A percentile compares a stretch with the other conserved stretches of the same genome.
Evolutionary conservation across 2,329 filamentous ascomycete genomes (phyloP).

Genomic region (Colletotrichum liaoningense): DNA sequence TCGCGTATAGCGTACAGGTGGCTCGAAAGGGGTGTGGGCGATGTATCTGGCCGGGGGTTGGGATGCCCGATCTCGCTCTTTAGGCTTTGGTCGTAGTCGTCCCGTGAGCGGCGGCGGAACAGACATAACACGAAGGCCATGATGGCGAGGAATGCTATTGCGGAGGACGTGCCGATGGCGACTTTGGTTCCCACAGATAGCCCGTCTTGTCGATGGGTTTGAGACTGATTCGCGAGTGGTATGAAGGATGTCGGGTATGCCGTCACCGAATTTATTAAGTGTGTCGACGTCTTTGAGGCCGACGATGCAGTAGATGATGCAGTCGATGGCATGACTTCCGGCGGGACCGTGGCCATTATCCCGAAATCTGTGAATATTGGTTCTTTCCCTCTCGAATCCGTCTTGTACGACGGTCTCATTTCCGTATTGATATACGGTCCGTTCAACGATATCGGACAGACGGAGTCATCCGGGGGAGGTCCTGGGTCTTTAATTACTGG

Average conservation of each 20-base stretch:
- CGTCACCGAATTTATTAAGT: neutral
- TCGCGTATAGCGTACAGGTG: slow-evolving; percentile 45
- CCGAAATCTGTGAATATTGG: neutral
- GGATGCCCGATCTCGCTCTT: slow-evolving; percentile 37
- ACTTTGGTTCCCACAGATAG: slow-evolving; percentile 55
- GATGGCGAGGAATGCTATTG: slow-evolving; percentile 52
- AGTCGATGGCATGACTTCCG: neutral
- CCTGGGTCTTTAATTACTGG: slow-evolving; percentile 48
- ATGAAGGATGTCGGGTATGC: neutral
- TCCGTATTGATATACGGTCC: slow-evolving; percentile 1
- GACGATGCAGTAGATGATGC: neutral
- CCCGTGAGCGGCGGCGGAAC: slow-evolving; percentile 45
- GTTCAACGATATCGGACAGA: slow-evolving; percentile 38
- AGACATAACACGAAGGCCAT: slow-evolving; percentile 51
- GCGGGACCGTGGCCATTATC: neutral
- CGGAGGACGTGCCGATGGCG: slow-evolving; percentile 56
- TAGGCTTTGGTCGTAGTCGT: slow-evolving; percentile 33
- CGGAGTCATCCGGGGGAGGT: slow-evolving; percentile 44
- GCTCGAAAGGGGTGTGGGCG: slow-evolving; percentile 56
- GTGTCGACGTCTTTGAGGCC: neutral
- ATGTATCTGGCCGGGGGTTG: slow-evolving; percentile 43
- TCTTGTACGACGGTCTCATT: slow-evolving; percentile 9
- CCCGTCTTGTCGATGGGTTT: neutral
- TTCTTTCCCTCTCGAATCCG: slow-evolving; percentile 1
- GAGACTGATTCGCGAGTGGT: neutral